Conservation (phyloP, 2,329 filamentous ascomycete species). For the Epichloe sp. region DNA sequence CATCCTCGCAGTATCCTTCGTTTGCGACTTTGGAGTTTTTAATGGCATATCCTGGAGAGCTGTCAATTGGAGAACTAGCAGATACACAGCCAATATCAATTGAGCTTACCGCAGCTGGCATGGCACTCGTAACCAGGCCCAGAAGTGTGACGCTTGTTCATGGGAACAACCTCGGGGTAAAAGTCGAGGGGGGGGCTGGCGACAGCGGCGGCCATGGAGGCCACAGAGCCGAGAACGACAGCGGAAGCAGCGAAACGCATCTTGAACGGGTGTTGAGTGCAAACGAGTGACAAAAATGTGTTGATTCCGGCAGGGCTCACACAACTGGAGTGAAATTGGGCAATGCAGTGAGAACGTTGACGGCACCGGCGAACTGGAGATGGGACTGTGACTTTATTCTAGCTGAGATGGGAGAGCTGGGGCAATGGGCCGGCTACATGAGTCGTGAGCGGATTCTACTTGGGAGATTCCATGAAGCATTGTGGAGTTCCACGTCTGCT, state of each 20-base stretch:
- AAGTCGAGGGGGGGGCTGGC: slow-evolving; percentile 10
- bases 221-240: slow-evolving; percentile 17
- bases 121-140: slow-evolving; percentile 32
- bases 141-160: slow-evolving; percentile 11
- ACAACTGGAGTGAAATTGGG: too few relatives aligned
- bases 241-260: slow-evolving; percentile 18
- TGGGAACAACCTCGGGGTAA: slow-evolving; percentile 16
- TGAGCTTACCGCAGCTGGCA: slow-evolving; percentile 32
- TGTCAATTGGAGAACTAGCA: too few relatives aligned
- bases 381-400: too few relatives aligned
- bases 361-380: too few relatives aligned
- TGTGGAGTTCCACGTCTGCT: too few relatives aligned
- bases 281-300: slow-evolving; percentile 5
- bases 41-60: slow-evolving; percentile 17
- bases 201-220: slow-evolving; percentile 10
- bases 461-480: too few relatives aligned
- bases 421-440: too few relatives aligned
- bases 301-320: too few relatives aligned
- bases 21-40: neutral
- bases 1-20: slow-evolving; percentile 19
- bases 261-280: slow-evolving; percentile 5
- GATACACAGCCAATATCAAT: neutral
- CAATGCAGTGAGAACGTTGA: too few relatives aligned
- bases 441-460: too few relatives aligned
- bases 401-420: too few relatives aligned